Evolutionary conservation across 2,329 filamentous ascomycete species (phyloP), one percentile per base, ranked within the genome.

Genomic region (Neonectria coccinea): DNA sequence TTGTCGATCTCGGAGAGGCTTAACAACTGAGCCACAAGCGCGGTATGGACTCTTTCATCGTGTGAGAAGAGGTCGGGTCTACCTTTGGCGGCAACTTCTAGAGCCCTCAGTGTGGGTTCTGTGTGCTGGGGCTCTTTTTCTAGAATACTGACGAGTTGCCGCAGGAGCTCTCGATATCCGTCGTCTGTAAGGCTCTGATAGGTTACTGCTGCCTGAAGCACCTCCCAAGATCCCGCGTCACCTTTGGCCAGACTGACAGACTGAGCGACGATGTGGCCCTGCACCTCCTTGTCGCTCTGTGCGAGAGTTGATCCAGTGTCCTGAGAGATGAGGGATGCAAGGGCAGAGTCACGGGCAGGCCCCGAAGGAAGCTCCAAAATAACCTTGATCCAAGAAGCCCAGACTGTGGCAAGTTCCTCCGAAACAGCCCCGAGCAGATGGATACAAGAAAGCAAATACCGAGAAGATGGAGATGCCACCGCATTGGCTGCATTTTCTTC

Each of bases 381-480:
- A 2, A 77, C 75, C 5, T 79, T 73, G 0, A 83, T 73, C 72
- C 86, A 83, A 0, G 76, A 70, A 25, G 74, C 77, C 85, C 86
- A 88, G 1, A 84, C 76, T 1, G 68, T 66, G 10, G 76, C 73
- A 56, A 84, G 85, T 0, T 76, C 72, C 0, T 71, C 69, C 0
- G 78, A 77, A 16, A 82, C 79, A 31, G 80, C 75, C 1, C 85
- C 84, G 44, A 89, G 80, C 1, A 85, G 77, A 52, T 89, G 85
- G 0, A 97, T 80, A 11, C 89, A 87, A 0, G 89, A 86, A 8
- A 94, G 81, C 0, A 97, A 77, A 55, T 90, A 85, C 2, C 85
- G 78, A 0, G 88, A 87, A 1, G 93, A 94, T 0, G 91, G 87
- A 0, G 92, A 94, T 2, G 85, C 78, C 3, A 94, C 79, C 16